These are phyloP conservation scores for Lagenaria siceraria DNA, from an alignment of 306 rosid species.

Conservation along the genomic window DNA sequence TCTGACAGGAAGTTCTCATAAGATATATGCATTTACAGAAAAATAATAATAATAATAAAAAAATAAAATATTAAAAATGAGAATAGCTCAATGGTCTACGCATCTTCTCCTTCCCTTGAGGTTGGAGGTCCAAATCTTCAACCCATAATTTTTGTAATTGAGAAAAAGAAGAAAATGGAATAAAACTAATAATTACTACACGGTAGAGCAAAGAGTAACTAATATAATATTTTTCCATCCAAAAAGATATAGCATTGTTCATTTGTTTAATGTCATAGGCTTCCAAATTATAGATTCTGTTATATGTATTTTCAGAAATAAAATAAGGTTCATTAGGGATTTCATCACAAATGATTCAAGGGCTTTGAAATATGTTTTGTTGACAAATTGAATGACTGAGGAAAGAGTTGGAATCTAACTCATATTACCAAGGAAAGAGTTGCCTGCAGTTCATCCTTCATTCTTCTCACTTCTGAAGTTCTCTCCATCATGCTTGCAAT, in stretches of 20 bases:
- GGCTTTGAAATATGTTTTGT: not conserved
- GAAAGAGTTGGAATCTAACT: constrained; percentile 7
- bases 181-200: not conserved
- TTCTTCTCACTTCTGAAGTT: constrained; percentile 53
- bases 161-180: not conserved
- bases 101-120: not conserved
- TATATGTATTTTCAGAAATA: not conserved
- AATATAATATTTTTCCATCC: not conserved
- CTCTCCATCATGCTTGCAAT: constrained; percentile 49
- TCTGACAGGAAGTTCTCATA: not conserved
- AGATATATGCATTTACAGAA: not conserved
- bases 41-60: too few species aligned
- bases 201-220: not conserved
- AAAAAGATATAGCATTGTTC: not conserved
- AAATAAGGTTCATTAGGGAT: not conserved
- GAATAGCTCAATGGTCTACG: not conserved
- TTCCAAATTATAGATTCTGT: not conserved
- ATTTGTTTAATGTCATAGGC: not conserved
- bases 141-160: not conserved
- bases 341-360: not conserved
- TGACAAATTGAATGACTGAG: constrained; percentile 2
- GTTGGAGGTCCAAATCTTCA: not conserved
- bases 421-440: constrained; percentile 51
- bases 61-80: not conserved
- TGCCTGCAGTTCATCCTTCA: constrained; percentile 46